Evolutionary conservation across 164 flowering plant species (phyloP).

Genomic region (Litsea cubeba): DNA sequence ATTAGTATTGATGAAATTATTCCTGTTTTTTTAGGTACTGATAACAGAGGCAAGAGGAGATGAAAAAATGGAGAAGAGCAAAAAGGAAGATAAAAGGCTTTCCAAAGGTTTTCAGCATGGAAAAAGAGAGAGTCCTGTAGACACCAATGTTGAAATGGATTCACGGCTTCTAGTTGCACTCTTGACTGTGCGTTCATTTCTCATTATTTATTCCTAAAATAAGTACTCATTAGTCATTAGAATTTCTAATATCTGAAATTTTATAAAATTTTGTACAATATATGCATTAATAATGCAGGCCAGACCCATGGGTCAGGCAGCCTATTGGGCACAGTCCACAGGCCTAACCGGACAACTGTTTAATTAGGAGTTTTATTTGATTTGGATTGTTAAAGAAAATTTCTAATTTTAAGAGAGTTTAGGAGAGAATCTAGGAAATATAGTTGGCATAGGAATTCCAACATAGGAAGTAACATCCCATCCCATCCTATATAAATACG

Average conservation of each 20-base stretch:
- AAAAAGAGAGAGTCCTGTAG: conserved; percentile 29
- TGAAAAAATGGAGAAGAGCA: conserved; percentile 28
- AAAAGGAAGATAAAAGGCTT: conserved; percentile 20
- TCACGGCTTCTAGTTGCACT: conserved; percentile 83
- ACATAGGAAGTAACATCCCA: too few species aligned
- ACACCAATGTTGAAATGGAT: conserved; percentile 77
- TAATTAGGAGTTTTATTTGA: too few species aligned
- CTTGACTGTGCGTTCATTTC: conserved; percentile 53
- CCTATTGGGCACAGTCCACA: too few species aligned
- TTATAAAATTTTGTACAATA: neutral
- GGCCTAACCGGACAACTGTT: too few species aligned
- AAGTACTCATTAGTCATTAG: too few species aligned
- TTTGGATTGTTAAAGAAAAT: too few species aligned
- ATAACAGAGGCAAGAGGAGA: conserved; percentile 45
- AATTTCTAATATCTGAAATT: neutral
- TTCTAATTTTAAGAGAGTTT: too few species aligned
- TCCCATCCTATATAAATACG: too few species aligned
- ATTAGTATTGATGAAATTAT: neutral
- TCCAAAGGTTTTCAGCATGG: conserved; percentile 17
- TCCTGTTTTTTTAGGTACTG: conserved; percentile 45
- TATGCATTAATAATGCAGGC: neutral
- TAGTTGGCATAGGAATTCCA: too few species aligned
- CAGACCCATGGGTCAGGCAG: too few species aligned
- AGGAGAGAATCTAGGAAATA: too few species aligned
- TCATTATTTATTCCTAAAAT: neutral